Evolutionary conservation across 441 rosid genomes (phyloP).

Genomic region (Bocquillonia castaneifolia): DNA sequence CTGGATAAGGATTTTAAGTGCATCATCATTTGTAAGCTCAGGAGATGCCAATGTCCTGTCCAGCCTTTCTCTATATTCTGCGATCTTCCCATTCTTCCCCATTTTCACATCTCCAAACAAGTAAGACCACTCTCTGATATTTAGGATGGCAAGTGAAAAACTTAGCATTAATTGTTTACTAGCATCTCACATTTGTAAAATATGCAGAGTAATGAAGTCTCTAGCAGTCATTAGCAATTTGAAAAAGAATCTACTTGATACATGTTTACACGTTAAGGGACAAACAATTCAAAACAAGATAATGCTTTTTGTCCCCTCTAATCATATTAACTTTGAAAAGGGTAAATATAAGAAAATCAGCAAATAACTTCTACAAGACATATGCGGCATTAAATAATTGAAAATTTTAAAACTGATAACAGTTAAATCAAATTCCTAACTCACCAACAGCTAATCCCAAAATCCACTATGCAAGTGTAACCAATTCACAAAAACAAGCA

Average conservation of each 20-base stretch:
- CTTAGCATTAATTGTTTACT: not conserved
- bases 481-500: not conserved
- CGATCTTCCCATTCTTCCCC: conserved; percentile 45
- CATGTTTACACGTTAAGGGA: too few species aligned
- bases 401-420: not conserved
- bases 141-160: conserved; percentile 1
- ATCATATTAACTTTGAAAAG: not conserved
- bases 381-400: not conserved
- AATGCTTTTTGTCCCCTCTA: too few species aligned
- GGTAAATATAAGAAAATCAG: not conserved
- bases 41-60: conserved; percentile 70
- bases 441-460: not conserved
- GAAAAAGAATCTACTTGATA: too few species aligned
- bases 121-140: conserved; percentile 14
- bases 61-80: conserved; percentile 64
- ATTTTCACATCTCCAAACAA: conserved; percentile 39
- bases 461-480: not conserved
- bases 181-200: not conserved
- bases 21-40: conserved; percentile 50
- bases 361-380: not conserved
- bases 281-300: too few species aligned
- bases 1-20: conserved; percentile 49
- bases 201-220: not conserved
- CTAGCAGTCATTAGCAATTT: conserved; percentile 8
- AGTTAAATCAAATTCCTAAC: not conserved